Percentiles rank a stretch among this genome's conserved stretches.
phyloP scores from a whole-genome alignment of 768 basidiomycete genomes.

The Boletus sp. region DNA sequence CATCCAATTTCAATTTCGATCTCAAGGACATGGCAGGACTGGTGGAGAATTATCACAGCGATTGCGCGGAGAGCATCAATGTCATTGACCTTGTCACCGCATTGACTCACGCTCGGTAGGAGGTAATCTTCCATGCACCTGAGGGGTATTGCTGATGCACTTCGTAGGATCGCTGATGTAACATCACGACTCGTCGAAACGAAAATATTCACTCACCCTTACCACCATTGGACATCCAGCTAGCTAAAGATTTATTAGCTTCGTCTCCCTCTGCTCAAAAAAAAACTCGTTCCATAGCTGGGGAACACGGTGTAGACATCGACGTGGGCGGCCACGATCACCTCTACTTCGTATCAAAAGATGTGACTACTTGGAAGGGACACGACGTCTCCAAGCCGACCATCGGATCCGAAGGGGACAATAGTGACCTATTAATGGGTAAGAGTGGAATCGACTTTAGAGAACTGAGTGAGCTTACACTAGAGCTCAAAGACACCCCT shows the following conservation, averaged over 20 bases:
- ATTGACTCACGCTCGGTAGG: slow-evolving; percentile 75
- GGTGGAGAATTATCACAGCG: slow-evolving; percentile 68
- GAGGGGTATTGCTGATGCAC: slow-evolving; percentile 10
- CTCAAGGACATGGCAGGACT: slow-evolving; percentile 69
- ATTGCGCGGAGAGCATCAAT: slow-evolving; percentile 67
- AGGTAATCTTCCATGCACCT: slow-evolving; percentile 2
- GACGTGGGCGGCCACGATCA: slow-evolving; percentile 90
- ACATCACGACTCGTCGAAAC: not conserved
- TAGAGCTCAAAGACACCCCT: slow-evolving; percentile 62
- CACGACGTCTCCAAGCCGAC: slow-evolving; percentile 49
- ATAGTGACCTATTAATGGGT: slow-evolving; percentile 67
- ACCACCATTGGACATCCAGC: slow-evolving; percentile 55
- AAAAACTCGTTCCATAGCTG: slow-evolving; percentile 38
- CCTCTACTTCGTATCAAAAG: slow-evolving; percentile 68
- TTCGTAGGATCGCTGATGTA: slow-evolving; percentile 30
- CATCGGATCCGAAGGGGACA: slow-evolving; percentile 66
- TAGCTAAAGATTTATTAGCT: slow-evolving; percentile 63
- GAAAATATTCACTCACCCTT: slow-evolving; percentile 5
- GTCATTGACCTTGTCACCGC: slow-evolving; percentile 86
- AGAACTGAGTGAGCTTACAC: slow-evolving; percentile 70
- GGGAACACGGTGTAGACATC: slow-evolving; percentile 74
- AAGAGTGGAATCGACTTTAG: slow-evolving; percentile 91
- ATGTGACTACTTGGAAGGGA: slow-evolving; percentile 62
- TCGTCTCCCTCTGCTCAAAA: slow-evolving; percentile 56
- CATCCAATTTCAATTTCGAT: slow-evolving; percentile 54